A percentile compares a stretch with the other conserved stretches of the same genome.
These are phyloP conservation scores for Tetrapisispora arboricola DNA, from an alignment of 805 yeast genomes.

Conservation along the genomic window DNA sequence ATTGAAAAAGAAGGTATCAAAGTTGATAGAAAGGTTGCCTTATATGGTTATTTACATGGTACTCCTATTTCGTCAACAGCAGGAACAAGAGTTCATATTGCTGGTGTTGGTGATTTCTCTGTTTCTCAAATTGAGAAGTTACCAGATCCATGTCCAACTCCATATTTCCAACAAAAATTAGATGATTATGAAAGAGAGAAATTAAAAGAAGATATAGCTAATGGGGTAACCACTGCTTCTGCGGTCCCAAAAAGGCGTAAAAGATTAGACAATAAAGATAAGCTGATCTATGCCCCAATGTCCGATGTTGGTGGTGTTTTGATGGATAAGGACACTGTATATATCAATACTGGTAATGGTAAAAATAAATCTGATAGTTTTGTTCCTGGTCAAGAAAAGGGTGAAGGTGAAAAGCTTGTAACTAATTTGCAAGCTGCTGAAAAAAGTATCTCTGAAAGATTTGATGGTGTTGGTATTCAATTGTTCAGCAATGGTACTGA, in stretches of 20 bases:
- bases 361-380: conserved; percentile 33
- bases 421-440: conserved; percentile 68
- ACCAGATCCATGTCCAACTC: conserved; percentile 99
- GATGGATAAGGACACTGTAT: conserved; percentile 95
- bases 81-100: conserved; percentile 76
- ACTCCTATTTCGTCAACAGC: conserved; percentile 58
- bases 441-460: conserved; percentile 47
- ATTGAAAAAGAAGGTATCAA: conserved; percentile 66
- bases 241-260: conserved; percentile 73
- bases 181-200: conserved; percentile 74
- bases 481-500: conserved; percentile 57
- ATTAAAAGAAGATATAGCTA: conserved; percentile 41
- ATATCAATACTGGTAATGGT: conserved; percentile 47
- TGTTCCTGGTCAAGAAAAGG: conserved; percentile 55
- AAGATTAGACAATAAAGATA: conserved; percentile 87
- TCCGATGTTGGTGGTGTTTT: conserved; percentile 98
- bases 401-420: conserved; percentile 80
- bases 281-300: conserved; percentile 97
- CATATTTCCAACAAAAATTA: conserved; percentile 74
- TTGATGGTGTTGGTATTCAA: conserved; percentile 60
- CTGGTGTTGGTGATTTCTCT: conserved; percentile 88
- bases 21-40: conserved; percentile 78
- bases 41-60: conserved; percentile 93
- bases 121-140: conserved; percentile 72
- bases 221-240: conserved; percentile 42